Evolutionary conservation across 2,329 filamentous ascomycete species (phyloP).

Genomic region (Seiridium unicorne): DNA sequence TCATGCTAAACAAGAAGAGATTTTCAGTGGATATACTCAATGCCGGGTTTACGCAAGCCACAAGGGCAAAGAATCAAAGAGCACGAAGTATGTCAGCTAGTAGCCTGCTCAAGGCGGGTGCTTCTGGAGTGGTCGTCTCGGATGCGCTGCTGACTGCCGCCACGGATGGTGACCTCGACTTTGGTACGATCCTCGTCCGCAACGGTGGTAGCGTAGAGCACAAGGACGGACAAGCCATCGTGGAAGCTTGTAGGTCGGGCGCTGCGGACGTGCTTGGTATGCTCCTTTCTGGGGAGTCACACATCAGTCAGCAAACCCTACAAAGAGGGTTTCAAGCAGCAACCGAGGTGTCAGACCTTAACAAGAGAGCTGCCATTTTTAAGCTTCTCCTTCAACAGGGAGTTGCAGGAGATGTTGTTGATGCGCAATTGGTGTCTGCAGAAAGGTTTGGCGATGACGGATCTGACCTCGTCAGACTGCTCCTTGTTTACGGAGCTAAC

Average conservation of each 20-base stretch:
- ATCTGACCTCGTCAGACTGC: slow-evolving; percentile 44
- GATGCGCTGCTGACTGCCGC: slow-evolving; percentile 50
- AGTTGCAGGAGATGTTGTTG: slow-evolving; percentile 48
- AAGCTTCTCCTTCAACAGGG: slow-evolving; percentile 48
- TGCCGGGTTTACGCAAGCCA: slow-evolving; percentile 40
- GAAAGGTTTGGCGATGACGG: slow-evolving; percentile 50
- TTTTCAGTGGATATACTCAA: slow-evolving; percentile 39
- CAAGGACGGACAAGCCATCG: slow-evolving; percentile 50
- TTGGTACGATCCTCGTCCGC: slow-evolving; percentile 49
- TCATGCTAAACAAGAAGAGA: slow-evolving; percentile 39
- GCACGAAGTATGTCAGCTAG: slow-evolving; percentile 42
- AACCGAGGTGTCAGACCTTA: slow-evolving; percentile 49
- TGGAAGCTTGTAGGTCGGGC: slow-evolving; percentile 53
- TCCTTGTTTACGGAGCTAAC: slow-evolving; percentile 52
- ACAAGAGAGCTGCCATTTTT: slow-evolving; percentile 47
- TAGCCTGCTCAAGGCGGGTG: slow-evolving; percentile 43
- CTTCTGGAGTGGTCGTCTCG: slow-evolving; percentile 43
- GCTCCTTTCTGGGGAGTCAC: slow-evolving; percentile 40
- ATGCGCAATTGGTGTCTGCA: slow-evolving; percentile 52
- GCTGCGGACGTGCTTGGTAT: slow-evolving; percentile 48
- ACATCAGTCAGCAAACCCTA: slow-evolving; percentile 40
- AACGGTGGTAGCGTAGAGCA: slow-evolving; percentile 51
- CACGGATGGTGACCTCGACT: slow-evolving; percentile 49
- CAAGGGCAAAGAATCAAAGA: slow-evolving; percentile 36
- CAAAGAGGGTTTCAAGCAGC: slow-evolving; percentile 54